Conservation (phyloP, 1,284 basidiomycete genomes). For the Ganoderma lucidum region DNA sequence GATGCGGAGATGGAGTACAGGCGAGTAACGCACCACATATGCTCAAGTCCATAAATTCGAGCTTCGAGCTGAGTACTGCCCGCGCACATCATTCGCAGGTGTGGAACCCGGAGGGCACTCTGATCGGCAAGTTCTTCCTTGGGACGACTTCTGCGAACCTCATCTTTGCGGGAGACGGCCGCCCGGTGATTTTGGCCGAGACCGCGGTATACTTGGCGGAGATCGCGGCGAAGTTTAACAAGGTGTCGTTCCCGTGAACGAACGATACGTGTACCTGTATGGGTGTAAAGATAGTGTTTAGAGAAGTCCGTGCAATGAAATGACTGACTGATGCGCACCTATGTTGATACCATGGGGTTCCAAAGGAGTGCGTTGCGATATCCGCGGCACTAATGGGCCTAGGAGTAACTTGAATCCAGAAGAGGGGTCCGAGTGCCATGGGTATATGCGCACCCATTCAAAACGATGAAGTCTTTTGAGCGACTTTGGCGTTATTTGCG, state of each 20-base stretch:
- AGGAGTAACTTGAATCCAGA: too few species aligned
- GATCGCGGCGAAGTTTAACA: conserved; percentile 51
- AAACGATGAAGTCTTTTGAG: too few species aligned
- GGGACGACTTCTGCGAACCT: conserved; percentile 67
- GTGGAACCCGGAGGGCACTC: conserved; percentile 66
- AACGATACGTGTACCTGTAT: not conserved
- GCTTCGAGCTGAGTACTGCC: not conserved
- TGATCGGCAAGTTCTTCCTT: conserved; percentile 81
- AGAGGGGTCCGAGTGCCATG: too few species aligned
- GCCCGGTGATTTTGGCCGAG: conserved; percentile 74
- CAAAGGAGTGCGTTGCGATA: too few species aligned
- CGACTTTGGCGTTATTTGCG: too few species aligned
- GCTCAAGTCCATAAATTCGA: not conserved
- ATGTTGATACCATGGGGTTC: too few species aligned
- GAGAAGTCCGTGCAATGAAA: not conserved
- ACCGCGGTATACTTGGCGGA: conserved; percentile 71
- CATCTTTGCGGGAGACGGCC: conserved; percentile 70
- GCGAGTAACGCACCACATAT: conserved; percentile 42
- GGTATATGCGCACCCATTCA: too few species aligned
- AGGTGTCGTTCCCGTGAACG: conserved; percentile 37
- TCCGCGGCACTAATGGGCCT: too few species aligned
- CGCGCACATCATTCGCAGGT: conserved; percentile 57
- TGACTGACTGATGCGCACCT: too few species aligned
- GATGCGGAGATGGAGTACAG: conserved; percentile 77
- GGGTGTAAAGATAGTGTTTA: not conserved